Conservation (phyloP, 2,329 filamentous ascomycete genomes). For the Cordyceps sp. region DNA sequence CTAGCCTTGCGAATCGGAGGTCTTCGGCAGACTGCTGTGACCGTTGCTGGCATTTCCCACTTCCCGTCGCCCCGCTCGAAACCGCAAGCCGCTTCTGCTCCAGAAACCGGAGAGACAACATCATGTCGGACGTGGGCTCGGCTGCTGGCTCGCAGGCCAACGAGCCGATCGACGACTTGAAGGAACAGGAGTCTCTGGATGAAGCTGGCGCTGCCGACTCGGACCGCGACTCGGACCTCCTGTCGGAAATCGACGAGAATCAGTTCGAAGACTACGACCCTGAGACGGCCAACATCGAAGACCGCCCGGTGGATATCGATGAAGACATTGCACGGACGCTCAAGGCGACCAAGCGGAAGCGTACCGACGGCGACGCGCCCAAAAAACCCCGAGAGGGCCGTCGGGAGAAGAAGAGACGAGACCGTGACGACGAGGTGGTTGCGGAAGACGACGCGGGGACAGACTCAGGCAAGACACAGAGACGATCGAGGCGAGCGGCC, state of each 20-base stretch:
- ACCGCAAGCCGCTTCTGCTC: too few species aligned
- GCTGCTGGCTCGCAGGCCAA: slow-evolving; percentile 19
- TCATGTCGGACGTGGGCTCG: slow-evolving; percentile 31
- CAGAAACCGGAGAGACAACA: too few species aligned
- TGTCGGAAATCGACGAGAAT: slow-evolving; percentile 54
- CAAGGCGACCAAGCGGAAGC: slow-evolving; percentile 49
- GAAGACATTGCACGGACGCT: slow-evolving; percentile 47
- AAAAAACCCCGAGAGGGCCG: slow-evolving; percentile 66
- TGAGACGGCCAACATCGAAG: slow-evolving; percentile 43
- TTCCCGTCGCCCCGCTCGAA: too few species aligned
- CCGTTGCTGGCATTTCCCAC: too few species aligned
- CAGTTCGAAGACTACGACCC: slow-evolving; percentile 56
- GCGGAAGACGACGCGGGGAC: slow-evolving; percentile 29
- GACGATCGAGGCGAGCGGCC: slow-evolving; percentile 29
- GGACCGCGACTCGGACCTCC: slow-evolving; percentile 39
- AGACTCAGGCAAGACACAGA: slow-evolving; percentile 24
- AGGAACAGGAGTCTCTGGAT: slow-evolving; percentile 23
- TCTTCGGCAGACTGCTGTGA: slow-evolving; percentile 2
- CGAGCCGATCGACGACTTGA: slow-evolving; percentile 21
- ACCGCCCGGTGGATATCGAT: slow-evolving; percentile 49
- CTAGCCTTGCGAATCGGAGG: background rate
- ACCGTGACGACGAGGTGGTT: slow-evolving; percentile 30
- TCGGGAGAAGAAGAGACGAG: slow-evolving; percentile 46
- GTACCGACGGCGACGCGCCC: slow-evolving; percentile 41
- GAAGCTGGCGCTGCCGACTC: slow-evolving; percentile 24